Evolutionary conservation across 2,329 filamentous ascomycete species (phyloP).

Genomic region (Aspergillaceae sp.): DNA sequence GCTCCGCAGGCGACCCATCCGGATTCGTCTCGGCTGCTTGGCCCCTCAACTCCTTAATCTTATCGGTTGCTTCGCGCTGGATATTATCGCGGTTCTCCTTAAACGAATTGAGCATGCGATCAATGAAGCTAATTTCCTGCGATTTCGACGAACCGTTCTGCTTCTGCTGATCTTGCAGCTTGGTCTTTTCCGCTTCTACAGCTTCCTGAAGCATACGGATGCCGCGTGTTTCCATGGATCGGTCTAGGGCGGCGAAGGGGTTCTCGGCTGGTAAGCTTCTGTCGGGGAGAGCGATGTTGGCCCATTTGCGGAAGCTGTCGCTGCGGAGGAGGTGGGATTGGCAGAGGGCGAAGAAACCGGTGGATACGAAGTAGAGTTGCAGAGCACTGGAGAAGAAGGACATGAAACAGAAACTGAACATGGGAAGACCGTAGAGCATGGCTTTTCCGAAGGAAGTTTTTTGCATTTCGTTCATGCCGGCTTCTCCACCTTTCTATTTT

Average conservation of each 20-base stretch:
- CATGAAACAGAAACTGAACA: constrained; percentile 47
- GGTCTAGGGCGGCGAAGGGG: not conserved
- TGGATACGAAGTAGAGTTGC: constrained; percentile 54
- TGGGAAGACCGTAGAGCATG: constrained; percentile 42
- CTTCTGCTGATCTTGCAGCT: not conserved
- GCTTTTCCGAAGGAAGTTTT: constrained; percentile 22
- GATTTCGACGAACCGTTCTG: not conserved
- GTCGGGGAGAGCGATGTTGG: constrained; percentile 17
- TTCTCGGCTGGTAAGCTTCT: not conserved
- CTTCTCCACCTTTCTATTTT: constrained; percentile 31
- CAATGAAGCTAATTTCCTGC: constrained; percentile 9
- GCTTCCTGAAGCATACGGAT: not conserved
- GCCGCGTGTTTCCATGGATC: not conserved
- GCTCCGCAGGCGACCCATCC: constrained; percentile 10
- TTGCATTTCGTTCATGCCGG: constrained; percentile 25
- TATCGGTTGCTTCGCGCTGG: constrained; percentile 10
- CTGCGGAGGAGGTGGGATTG: constrained; percentile 42
- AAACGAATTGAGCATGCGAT: constrained; percentile 20
- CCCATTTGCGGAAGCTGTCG: constrained; percentile 19
- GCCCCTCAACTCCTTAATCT: constrained; percentile 11
- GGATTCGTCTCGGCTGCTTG: constrained; percentile 13
- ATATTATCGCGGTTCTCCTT: constrained; percentile 12
- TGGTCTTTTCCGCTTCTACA: not conserved
- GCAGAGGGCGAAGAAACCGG: constrained; percentile 26
- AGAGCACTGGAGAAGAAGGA: constrained; percentile 48